Conservation (phyloP, 148 eudicot species). For the Persicaria maculosa region DNA sequence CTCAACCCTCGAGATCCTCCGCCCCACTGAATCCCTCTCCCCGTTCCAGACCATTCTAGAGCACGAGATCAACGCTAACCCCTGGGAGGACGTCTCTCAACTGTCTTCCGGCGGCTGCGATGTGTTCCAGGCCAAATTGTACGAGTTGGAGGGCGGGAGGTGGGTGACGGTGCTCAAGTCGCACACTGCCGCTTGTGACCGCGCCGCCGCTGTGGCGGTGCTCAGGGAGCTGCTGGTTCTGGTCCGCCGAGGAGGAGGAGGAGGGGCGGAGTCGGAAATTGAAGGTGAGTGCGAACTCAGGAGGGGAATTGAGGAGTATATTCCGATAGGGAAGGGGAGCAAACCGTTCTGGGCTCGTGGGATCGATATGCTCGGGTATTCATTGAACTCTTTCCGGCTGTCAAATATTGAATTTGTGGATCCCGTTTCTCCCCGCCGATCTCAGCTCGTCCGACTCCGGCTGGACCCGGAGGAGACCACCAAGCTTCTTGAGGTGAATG, state of each 20-base stretch:
- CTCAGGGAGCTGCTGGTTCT: constrained; percentile 40
- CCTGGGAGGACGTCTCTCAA: constrained; percentile 31
- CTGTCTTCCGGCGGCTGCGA: constrained; percentile 8
- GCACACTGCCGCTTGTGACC: constrained; percentile 72
- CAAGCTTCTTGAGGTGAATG: constrained; percentile 46
- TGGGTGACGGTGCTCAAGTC: constrained; percentile 51
- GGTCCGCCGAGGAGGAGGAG: constrained; percentile 16
- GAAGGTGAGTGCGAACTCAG: constrained; percentile 22
- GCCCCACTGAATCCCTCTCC: not conserved
- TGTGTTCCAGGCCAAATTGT: constrained; percentile 46
- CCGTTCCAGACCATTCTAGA: constrained; percentile 49
- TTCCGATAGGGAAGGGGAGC: constrained; percentile 44
- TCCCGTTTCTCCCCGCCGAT: constrained; percentile 23
- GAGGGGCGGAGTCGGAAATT: constrained; percentile 3
- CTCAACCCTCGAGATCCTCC: constrained; percentile 35
- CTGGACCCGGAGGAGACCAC: constrained; percentile 36
- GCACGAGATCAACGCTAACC: constrained; percentile 50
- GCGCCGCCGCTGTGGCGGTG: constrained; percentile 48
- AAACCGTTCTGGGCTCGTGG: constrained; percentile 94
- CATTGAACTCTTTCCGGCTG: constrained; percentile 61
- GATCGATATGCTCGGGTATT: constrained; percentile 70
- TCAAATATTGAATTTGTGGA: constrained; percentile 44
- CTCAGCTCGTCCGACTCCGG: constrained; percentile 43
- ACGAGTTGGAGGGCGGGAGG: constrained; percentile 21
- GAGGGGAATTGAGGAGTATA: constrained; percentile 59